These are phyloP conservation scores for Xylariaceae sp. DNA, from an alignment of 2,329 filamentous ascomycete genomes.

Conservation along the genomic window DNA sequence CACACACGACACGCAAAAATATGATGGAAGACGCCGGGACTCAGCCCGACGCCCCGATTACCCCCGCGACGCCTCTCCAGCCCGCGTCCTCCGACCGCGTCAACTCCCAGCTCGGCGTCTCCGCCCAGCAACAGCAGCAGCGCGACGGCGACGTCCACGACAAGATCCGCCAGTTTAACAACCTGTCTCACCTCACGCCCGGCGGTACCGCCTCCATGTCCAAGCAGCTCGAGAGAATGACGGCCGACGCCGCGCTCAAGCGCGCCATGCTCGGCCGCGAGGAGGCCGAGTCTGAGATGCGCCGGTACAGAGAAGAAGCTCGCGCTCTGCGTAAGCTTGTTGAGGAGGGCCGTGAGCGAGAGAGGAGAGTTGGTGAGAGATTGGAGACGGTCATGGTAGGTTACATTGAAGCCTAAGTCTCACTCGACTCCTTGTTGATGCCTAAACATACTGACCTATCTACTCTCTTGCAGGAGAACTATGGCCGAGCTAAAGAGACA, in stretches of 20 bases:
- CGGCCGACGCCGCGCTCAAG: conserved; percentile 60
- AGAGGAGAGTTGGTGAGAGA: conserved; percentile 61
- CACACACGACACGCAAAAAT: conserved; percentile 10
- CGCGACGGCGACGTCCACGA: conserved; percentile 34
- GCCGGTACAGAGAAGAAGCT: conserved; percentile 57
- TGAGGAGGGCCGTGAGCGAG: conserved; percentile 61
- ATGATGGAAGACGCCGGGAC: conserved; percentile 25
- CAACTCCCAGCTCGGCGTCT: conserved; percentile 27
- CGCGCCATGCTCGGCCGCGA: conserved; percentile 64
- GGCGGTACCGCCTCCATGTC: conserved; percentile 33
- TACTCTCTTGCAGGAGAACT: conserved; percentile 53
- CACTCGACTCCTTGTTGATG: neutral
- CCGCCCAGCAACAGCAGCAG: conserved; percentile 15
- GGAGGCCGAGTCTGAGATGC: conserved; percentile 65
- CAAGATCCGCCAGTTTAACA: conserved; percentile 34
- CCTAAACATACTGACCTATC: conserved; percentile 11
- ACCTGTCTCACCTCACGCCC: conserved; percentile 21
- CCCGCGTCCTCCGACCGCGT: conserved; percentile 29
- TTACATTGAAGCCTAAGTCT: conserved; percentile 5
- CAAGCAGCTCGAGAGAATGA: conserved; percentile 59
- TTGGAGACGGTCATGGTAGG: conserved; percentile 65
- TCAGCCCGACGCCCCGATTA: conserved; percentile 23
- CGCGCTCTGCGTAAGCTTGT: conserved; percentile 50
- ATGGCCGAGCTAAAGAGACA: conserved; percentile 64
- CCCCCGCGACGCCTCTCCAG: conserved; percentile 25